Conservation (phyloP, 768 basidiomycete species). For the Boletus bicolor region DNA sequence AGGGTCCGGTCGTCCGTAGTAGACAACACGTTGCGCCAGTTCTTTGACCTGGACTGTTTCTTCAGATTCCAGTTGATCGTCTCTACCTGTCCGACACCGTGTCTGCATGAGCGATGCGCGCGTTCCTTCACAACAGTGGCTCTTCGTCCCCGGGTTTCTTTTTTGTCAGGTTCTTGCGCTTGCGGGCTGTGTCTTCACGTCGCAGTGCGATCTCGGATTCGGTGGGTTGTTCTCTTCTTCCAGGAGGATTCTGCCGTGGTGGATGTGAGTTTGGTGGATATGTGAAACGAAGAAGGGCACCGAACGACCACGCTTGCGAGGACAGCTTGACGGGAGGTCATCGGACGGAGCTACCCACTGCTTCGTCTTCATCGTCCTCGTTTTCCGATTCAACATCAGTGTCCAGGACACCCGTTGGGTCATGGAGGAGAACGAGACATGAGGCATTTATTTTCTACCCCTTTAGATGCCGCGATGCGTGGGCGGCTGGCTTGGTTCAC, state of each 20-base stretch:
- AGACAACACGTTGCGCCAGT: conserved; percentile 50
- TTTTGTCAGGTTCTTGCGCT: conserved; percentile 60
- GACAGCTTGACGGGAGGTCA: not conserved
- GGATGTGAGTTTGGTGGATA: not conserved
- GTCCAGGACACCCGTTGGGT: not conserved
- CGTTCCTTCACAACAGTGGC: conserved; percentile 6
- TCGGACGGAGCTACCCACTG: not conserved
- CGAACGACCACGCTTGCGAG: not conserved
- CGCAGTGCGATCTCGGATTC: conserved; percentile 71
- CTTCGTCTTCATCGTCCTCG: not conserved
- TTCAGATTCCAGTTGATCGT: conserved; percentile 87
- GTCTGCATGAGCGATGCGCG: too few relatives aligned
- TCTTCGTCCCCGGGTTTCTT: conserved; percentile 35
- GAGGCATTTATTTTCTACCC: too few relatives aligned
- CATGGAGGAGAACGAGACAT: too few relatives aligned
- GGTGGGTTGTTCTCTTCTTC: conserved; percentile 58
- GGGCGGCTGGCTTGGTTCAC: too few relatives aligned
- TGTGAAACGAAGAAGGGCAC: too few relatives aligned
- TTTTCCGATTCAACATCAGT: not conserved
- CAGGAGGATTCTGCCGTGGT: not conserved
- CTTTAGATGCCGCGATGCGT: too few relatives aligned
- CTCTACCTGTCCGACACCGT: conserved; percentile 53
- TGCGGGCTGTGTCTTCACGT: conserved; percentile 78
- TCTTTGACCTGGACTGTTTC: conserved; percentile 71
- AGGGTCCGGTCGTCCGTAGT: conserved; percentile 47